A percentile compares a stretch with the other conserved stretches of the same genome.
These are phyloP conservation scores for Pseudonitzschia multiseries DNA, from an alignment of 108 stramenopile species.

Conservation along the genomic window DNA sequence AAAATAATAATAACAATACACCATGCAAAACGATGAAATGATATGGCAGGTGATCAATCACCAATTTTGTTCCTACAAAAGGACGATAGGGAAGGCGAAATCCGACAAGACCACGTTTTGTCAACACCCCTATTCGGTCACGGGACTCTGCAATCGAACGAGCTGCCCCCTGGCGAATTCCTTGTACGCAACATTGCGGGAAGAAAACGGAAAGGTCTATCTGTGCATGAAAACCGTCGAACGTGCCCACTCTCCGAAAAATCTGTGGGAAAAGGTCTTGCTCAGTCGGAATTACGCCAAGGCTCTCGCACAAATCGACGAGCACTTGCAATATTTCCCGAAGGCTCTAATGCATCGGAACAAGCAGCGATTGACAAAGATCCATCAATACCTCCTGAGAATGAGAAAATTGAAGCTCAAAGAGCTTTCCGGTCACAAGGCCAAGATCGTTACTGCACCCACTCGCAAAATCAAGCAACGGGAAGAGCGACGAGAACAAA, in stretches of 20 bases:
- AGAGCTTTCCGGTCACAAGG: conserved; percentile 69
- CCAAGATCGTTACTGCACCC: conserved; percentile 66
- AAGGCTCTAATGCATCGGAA: conserved; percentile 91
- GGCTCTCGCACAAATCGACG: conserved; percentile 87
- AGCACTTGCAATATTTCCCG: conserved; percentile 94
- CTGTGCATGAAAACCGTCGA: conserved; percentile 97
- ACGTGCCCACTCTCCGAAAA: conserved; percentile 95
- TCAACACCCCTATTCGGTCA: conserved; percentile 95
- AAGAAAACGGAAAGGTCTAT: conserved; percentile 90
- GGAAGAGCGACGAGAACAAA: conserved; percentile 89
- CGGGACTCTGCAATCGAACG: conserved; percentile 94
- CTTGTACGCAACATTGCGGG: conserved; percentile 95
- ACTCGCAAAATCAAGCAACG: conserved; percentile 90
- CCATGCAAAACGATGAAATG: conserved; percentile 97
- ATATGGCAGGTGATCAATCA: conserved; percentile 98
- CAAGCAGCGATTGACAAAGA: conserved; percentile 98
- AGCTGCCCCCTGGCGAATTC: conserved; percentile 97
- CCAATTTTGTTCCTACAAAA: conserved; percentile 97
- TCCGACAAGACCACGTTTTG: conserved; percentile 93
- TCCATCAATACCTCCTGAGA: conserved; percentile 96
- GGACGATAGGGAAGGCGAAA: conserved; percentile 75
- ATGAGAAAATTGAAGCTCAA: conserved; percentile 95
- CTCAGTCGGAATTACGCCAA: conserved; percentile 91
- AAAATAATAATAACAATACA: neutral
- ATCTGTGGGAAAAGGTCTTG: conserved; percentile 96